A percentile compares a stretch with the other conserved stretches of the same genome.
Evolutionary conservation across 129 eudicot genomes (phyloP).

Genomic region (Helianthus annuus): HanXRQr2.0-SUNRISE NC_035448.2:57100981-57101480

Average conservation of each 20-base stretch:
- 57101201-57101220: slow-evolving; percentile 94
- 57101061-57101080: slow-evolving; percentile 7
- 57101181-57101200: slow-evolving; percentile 93
- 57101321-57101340: slow-evolving; percentile 81
- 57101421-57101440: slow-evolving; percentile 94
- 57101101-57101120: slow-evolving; percentile 94
- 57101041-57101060: not conserved
- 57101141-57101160: slow-evolving; percentile 90
- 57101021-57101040: too few relatives aligned
- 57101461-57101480: not conserved
- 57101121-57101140: slow-evolving; percentile 88
- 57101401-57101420: slow-evolving; percentile 90
- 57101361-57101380: slow-evolving; percentile 87
- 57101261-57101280: not conserved
- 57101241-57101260: slow-evolving; percentile 43
- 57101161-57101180: slow-evolving; percentile 95
- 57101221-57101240: slow-evolving; percentile 85
- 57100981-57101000: too few relatives aligned
- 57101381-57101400: slow-evolving; percentile 96
- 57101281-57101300: not conserved
- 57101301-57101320: slow-evolving; percentile 12
- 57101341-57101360: slow-evolving; percentile 85
- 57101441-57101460: not conserved
- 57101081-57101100: slow-evolving; percentile 79
- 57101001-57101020: too few relatives aligned